These are phyloP conservation scores for Podospora bellae-mahoneyi DNA, from an alignment of 495 filamentous ascomycete species.

Conservation along the genomic window DNA sequence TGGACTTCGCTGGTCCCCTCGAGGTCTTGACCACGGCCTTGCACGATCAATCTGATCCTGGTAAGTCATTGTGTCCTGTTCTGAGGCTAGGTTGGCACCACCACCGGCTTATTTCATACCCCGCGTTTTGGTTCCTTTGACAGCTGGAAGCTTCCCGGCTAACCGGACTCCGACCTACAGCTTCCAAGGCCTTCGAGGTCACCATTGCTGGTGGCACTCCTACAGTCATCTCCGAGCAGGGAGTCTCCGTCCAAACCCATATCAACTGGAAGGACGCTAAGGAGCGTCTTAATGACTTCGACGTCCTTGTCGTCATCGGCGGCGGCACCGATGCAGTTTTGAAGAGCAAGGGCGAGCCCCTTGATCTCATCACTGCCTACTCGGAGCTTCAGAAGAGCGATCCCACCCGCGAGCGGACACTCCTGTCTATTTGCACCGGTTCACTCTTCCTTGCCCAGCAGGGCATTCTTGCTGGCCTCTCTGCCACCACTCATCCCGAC, in stretches of 20 bases:
- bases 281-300: slow-evolving; percentile 62
- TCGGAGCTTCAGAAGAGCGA: slow-evolving; percentile 64
- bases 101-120: not conserved
- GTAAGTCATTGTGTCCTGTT: slow-evolving; percentile 42
- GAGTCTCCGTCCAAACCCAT: slow-evolving; percentile 72
- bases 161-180: slow-evolving; percentile 28
- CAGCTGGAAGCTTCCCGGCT: not conserved
- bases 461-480: slow-evolving; percentile 67
- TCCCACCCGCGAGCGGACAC: slow-evolving; percentile 64
- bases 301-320: slow-evolving; percentile 68
- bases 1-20: slow-evolving; percentile 67
- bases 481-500: slow-evolving; percentile 67
- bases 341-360: slow-evolving; percentile 57
- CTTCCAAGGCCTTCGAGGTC: slow-evolving; percentile 61
- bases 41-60: slow-evolving; percentile 58
- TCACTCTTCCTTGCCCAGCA: slow-evolving; percentile 66
- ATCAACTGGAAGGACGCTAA: slow-evolving; percentile 63
- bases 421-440: slow-evolving; percentile 75
- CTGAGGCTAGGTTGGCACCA: not conserved
- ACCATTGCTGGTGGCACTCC: slow-evolving; percentile 58
- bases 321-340: slow-evolving; percentile 53
- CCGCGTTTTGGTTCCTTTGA: slow-evolving; percentile 4
- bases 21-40: slow-evolving; percentile 58
- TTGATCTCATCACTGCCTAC: slow-evolving; percentile 61
- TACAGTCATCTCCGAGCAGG: slow-evolving; percentile 62